phyloP scores from a whole-genome alignment of 805 yeast genomes.

The Priceomyces fermenticarens region DNA sequence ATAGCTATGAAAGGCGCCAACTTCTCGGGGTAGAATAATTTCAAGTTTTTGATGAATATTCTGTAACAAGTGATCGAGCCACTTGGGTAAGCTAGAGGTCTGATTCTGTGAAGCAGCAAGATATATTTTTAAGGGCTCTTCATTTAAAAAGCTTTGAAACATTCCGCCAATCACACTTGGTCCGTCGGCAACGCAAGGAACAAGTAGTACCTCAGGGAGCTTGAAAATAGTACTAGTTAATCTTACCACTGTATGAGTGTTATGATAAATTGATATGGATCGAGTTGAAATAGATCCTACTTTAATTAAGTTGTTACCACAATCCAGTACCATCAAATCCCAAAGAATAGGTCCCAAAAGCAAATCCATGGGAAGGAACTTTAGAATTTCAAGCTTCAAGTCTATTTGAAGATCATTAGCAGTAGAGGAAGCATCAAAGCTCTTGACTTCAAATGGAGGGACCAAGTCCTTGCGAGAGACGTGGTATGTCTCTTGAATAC shows the following conservation, averaged over 20 bases:
- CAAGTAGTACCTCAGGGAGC: slow-evolving; percentile 16
- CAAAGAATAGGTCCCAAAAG: slow-evolving; percentile 20
- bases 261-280: slow-evolving; percentile 13
- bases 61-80: slow-evolving; percentile 21
- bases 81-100: slow-evolving; percentile 16
- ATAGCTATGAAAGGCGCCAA: neutral
- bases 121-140: slow-evolving; percentile 13
- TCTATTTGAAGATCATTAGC: slow-evolving; percentile 8
- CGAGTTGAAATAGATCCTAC: slow-evolving; percentile 24
- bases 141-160: slow-evolving; percentile 15
- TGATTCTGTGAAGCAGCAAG: slow-evolving; percentile 16
- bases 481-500: slow-evolving; percentile 10
- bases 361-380: slow-evolving; percentile 15
- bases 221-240: slow-evolving; percentile 18
- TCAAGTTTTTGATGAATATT: slow-evolving; percentile 10
- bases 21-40: slow-evolving; percentile 11
- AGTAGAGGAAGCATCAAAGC: slow-evolving; percentile 10
- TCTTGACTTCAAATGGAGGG: slow-evolving; percentile 15
- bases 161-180: slow-evolving; percentile 18
- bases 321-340: slow-evolving; percentile 26
- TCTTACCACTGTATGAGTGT: slow-evolving; percentile 10
- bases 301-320: slow-evolving; percentile 14
- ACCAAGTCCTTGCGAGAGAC: slow-evolving; percentile 8
- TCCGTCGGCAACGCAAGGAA: slow-evolving; percentile 16
- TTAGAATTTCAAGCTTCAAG: slow-evolving; percentile 8